These are phyloP conservation scores for Hypomyces rosellus DNA, from an alignment of 2,329 filamentous ascomycete genomes.

Conservation along the genomic window DNA sequence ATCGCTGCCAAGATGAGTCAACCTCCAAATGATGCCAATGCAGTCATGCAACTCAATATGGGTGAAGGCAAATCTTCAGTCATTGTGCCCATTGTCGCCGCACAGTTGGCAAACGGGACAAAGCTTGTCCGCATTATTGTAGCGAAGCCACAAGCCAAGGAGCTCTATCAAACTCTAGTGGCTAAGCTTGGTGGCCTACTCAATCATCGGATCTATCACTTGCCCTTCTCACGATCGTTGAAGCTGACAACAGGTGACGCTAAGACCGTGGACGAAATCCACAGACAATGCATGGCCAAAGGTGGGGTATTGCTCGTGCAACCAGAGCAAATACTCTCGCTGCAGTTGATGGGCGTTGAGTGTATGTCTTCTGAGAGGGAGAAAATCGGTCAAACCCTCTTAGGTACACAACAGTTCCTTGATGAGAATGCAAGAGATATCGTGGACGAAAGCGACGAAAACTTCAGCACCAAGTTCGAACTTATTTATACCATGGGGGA, in stretches of 20 bases:
- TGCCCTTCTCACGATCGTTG: conserved; percentile 53
- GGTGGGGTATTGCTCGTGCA: conserved; percentile 55
- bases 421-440: conserved; percentile 44
- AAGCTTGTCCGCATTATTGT: conserved; percentile 54
- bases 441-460: conserved; percentile 61
- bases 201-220: conserved; percentile 45
- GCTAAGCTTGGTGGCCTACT: conserved; percentile 47
- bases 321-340: conserved; percentile 58
- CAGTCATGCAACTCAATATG: conserved; percentile 64
- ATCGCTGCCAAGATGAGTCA: conserved; percentile 52
- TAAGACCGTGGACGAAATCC: neutral
- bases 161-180: conserved; percentile 39
- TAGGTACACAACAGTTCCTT: conserved; percentile 40
- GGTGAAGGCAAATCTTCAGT: conserved; percentile 65
- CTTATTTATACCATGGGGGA: conserved; percentile 56
- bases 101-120: conserved; percentile 43
- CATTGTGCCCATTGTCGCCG: conserved; percentile 59
- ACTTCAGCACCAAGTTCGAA: conserved; percentile 54
- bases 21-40: conserved; percentile 34
- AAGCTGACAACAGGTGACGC: conserved; percentile 26
- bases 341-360: conserved; percentile 56
- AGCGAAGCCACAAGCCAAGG: conserved; percentile 52
- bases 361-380: conserved; percentile 25
- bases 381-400: conserved; percentile 26
- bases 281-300: conserved; percentile 35